Percentiles rank a stretch among this genome's conserved stretches.
phyloP scores from a whole-genome alignment of 768 basidiomycete genomes.

The Kwoniella botswanensis region DNA sequence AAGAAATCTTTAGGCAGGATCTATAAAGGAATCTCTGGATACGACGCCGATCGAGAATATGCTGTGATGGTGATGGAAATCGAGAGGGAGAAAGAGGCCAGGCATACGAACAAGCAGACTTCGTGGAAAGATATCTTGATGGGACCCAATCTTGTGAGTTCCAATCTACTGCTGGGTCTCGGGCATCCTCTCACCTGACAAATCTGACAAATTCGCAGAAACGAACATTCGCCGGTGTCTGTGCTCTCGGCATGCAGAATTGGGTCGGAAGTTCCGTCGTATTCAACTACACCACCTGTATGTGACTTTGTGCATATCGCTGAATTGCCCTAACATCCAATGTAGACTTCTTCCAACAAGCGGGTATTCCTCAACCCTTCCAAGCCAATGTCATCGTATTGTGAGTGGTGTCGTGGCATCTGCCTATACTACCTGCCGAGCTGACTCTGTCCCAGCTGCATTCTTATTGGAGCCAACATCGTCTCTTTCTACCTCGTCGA shows the following conservation, averaged over 20 bases:
- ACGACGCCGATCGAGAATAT: slow-evolving; percentile 37
- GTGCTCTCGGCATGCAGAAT: slow-evolving; percentile 14
- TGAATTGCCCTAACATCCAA: neutral
- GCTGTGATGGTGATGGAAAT: slow-evolving; percentile 17
- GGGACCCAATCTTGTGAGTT: slow-evolving; percentile 17
- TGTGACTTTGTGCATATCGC: neutral
- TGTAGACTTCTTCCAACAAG: slow-evolving; percentile 24
- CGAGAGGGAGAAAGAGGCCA: slow-evolving; percentile 15
- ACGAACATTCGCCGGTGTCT: slow-evolving; percentile 18
- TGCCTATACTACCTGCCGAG: neutral
- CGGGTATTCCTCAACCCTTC: slow-evolving; percentile 24
- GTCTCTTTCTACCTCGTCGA: slow-evolving; percentile 36
- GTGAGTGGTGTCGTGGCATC: slow-evolving; percentile 6
- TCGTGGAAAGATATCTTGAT: slow-evolving; percentile 25
- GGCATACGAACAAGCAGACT: slow-evolving; percentile 7
- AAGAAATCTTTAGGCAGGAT: slow-evolving; percentile 22
- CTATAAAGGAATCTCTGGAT: slow-evolving; percentile 32
- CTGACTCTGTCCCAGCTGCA: slow-evolving; percentile 8
- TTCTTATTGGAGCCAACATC: slow-evolving; percentile 27
- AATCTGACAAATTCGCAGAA: neutral
- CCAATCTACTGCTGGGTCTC: no score
- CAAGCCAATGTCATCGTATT: slow-evolving; percentile 20
- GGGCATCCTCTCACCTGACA: no score
- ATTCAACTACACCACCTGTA: slow-evolving; percentile 22
- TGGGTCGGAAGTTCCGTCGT: slow-evolving; percentile 19